Conservation (phyloP, 306 rosid species). For the Medicago truncatula region DNA sequence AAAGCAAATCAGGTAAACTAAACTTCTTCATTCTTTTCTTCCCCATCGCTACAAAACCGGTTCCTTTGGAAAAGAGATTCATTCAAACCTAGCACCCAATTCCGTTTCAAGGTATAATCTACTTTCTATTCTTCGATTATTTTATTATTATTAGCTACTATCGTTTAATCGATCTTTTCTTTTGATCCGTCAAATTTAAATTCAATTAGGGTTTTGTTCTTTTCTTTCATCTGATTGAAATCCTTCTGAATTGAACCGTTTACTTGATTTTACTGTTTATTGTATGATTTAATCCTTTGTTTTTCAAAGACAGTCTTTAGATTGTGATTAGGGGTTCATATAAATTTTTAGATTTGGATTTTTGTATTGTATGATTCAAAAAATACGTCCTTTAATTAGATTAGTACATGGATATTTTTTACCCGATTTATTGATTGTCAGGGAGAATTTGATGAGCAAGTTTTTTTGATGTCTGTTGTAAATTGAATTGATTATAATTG, state of each 20-base stretch:
- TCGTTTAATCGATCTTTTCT: no score
- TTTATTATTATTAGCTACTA: no score
- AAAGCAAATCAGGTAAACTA: background rate
- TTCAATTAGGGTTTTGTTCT: background rate
- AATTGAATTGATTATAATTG: no score
- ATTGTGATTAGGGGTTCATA: background rate
- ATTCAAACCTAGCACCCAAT: background rate
- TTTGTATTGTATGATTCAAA: background rate
- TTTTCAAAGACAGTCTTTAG: no score
- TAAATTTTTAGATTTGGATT: no score
- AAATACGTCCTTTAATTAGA: background rate
- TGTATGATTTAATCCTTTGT: no score
- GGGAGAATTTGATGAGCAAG: background rate
- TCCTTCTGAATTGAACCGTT: no score
- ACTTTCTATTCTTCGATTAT: background rate
- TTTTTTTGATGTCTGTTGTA: no score
- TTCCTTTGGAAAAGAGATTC: no score
- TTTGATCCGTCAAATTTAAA: background rate
- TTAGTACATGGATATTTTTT: background rate
- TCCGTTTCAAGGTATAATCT: conserved; percentile 26
- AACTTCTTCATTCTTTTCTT: background rate
- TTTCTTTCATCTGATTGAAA: no score
- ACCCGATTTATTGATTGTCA: background rate
- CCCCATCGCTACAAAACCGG: no score
- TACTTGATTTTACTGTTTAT: no score